Base-by-base conservation (phyloP, 75 land plant genomes). In the Isoetes taiwanensis region DNA sequence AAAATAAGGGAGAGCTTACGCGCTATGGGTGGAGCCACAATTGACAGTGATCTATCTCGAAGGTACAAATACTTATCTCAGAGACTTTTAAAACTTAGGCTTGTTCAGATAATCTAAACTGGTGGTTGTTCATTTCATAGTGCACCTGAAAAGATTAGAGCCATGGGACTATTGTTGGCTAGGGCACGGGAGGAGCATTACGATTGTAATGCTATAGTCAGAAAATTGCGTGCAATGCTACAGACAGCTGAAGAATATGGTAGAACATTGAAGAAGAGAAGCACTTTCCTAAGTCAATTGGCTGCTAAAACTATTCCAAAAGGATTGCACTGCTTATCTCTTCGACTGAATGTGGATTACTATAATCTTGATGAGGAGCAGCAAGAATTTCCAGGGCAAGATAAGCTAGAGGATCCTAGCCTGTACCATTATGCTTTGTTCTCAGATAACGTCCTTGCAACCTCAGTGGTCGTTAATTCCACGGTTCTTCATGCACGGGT, bases 391-490 rank as follows among this genome's bases (percentile, higher is more conserved):
- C 72, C 67, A 43, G 52, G 64, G 39, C 68, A 77, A 61, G 75
- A 77, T 26, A 83, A 74, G 11, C 33, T 80, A n/a, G 86, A 77
- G 43, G 78, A 76, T 41, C 65, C 74, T 8, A 56, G 26, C 14
- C 64, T 83, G 23, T 80, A 38, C 54, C 86, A 83, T 56, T 83
- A 83, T 73, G 84, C 86, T 9, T 24, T 83, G 16, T 83, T 83
- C 63, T 83, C 86, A 6, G 86, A 83, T 54, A 83, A 83, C 53
- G 27, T 83, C 52, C 53, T 83, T 63, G 86, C 86, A 28, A 40
- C 78, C 26, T 69, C 84, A 38, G 86, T 83, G 43, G 86, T 80
- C 40, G 84, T 83, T 20, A 83, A 79, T 62, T 83, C 86, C 5
- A 80, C 80, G 35, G 38, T 80, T 5, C 41, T 58, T 17, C 52